These are phyloP conservation scores for Suillus plorans DNA, from an alignment of 768 basidiomycete species.

Conservation along the genomic window DNA sequence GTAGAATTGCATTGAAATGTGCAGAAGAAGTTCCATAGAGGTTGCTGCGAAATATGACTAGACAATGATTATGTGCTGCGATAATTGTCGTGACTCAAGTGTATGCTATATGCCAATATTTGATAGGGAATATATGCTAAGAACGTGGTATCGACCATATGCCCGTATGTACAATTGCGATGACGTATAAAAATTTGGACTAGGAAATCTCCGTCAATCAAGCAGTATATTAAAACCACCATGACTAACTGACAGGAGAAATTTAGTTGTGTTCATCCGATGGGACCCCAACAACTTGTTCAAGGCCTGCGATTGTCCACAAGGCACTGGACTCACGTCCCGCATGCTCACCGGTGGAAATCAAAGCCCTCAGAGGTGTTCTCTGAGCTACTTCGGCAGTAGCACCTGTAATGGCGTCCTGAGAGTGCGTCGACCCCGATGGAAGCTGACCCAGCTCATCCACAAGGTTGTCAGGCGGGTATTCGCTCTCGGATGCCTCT, in stretches of 20 bases:
- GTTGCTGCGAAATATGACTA: background rate
- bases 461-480: background rate
- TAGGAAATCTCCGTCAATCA: background rate
- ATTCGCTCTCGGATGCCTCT: background rate
- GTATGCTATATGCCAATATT: background rate
- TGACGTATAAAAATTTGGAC: background rate
- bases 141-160: background rate
- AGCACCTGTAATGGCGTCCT: background rate
- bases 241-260: background rate
- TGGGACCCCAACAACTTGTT: background rate
- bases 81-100: background rate
- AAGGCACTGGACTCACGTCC: background rate
- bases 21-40: background rate
- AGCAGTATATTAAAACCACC: background rate
- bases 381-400: background rate
- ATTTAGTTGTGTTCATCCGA: background rate
- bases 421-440: background rate
- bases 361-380: background rate
- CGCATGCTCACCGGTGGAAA: background rate
- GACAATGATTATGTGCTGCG: background rate
- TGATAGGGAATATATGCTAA: background rate
- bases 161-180: background rate
- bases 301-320: background rate
- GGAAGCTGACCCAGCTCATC: background rate
- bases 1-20: background rate